Base-by-base conservation (phyloP, 352 stramenopile genomes). In the Pythium sukuiense region DNA sequence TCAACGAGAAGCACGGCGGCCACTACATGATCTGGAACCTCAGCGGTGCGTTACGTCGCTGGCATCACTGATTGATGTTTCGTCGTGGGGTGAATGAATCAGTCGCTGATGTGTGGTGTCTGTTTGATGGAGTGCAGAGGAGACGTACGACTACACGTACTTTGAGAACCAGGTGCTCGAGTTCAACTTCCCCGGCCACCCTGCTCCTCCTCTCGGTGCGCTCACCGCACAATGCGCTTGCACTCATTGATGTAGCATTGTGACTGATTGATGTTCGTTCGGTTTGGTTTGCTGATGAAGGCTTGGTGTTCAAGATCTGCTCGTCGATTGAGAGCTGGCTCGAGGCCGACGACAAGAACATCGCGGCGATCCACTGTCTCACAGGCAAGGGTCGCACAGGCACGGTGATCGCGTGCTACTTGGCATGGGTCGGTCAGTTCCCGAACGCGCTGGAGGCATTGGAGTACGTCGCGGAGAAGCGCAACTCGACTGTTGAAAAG, bases 21-120 rank as follows among this genome's bases (percentile, higher is more conserved):
- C 84, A 97, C 64, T 99, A 97, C 75, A 98, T 99, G 93, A 97
- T 99, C 61, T 99, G 95, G 93, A 99, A 99, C 77, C 73, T 99
- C 18, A 98, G 88, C 63, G 81, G 81, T 89, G 67, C 45, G 63
- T 55, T 55, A 24, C 20, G 20, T 24, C 20, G 20, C 20, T 35
- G 45, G 6, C 5, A 49, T 26, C 41, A 49, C 12, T 46, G n/a
- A n/a, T 32, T 27, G 11, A 18, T 11, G 29, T 27, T 55, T 6
- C 14, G 13, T 55, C 20, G 20, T 24, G 20, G 20, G 5, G 32
- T 35, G 12, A n/a, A 50, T 60, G 2, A 24, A 32, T 52, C n/a
- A 30, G 2, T 30, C n/a, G 5, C n/a, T 49, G 41, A 26, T 6
- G 20, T 24, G 32, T 29, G 32, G 46, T 54, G 20, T 18, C 12